Base-by-base conservation (phyloP, 352 stramenopile genomes). In the Thalassiosira hispida region DNA sequence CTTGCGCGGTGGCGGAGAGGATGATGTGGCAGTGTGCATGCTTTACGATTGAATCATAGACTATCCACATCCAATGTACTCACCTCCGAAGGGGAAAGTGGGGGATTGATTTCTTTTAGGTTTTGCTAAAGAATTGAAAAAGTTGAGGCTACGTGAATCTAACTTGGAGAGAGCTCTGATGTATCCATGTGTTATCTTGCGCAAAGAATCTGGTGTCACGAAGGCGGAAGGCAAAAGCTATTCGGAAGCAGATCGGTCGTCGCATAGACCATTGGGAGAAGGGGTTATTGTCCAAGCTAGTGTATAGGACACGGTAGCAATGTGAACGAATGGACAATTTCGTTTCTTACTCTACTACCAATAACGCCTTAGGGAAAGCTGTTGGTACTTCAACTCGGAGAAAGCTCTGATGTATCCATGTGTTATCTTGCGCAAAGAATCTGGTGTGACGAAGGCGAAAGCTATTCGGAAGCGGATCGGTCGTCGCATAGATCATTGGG, bases 311-410 rank as follows among this genome's bases (percentile, higher is more conserved):
- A 59, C 52, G 0, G 22, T 62, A 1, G 51, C 22, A 27, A 40
- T 22, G 4, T 12, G 73, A 82, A n/a, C n/a, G n/a, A n/a, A n/a
- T n/a, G n/a, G n/a, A n/a, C n/a, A n/a, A n/a, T n/a, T n/a, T n/a
- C n/a, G n/a, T n/a, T n/a, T n/a, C n/a, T n/a, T n/a, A n/a, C n/a
- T n/a, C n/a, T n/a, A n/a, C n/a, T n/a, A n/a, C n/a, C n/a, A n/a
- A n/a, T n/a, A n/a, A n/a, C n/a, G n/a, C n/a, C n/a, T n/a, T n/a
- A n/a, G n/a, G n/a, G n/a, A n/a, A n/a, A n/a, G n/a, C n/a, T n/a
- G n/a, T n/a, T n/a, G n/a, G n/a, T n/a, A n/a, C n/a, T 78, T 29
- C 2, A 83, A 83, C 29, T 79, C 61, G 0, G 75, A 83, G 51
- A 23, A 38, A 22, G 25, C 56, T 8, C 29, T 78, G 3, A 22